Percentiles rank a stretch among this genome's conserved stretches.
Conservation (phyloP, 495 filamentous ascomycete genomes). For the Tuber borchii region DNA sequence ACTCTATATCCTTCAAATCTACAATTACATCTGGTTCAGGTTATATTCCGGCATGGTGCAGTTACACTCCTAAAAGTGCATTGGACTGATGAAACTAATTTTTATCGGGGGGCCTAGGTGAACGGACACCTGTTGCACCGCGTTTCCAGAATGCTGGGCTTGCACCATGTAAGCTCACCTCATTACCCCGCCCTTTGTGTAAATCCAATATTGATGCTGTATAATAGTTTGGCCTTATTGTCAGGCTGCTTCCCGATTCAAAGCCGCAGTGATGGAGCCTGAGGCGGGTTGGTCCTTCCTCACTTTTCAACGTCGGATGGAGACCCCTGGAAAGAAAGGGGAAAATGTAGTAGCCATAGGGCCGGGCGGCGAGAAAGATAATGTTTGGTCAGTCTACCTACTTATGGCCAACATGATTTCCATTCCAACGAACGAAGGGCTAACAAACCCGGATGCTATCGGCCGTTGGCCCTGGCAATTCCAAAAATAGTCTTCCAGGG, state of each 20-base stretch:
- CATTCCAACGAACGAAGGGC: background rate
- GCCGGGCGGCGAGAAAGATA: conserved; percentile 7
- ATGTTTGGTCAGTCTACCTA: conserved; percentile 29
- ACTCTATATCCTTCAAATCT: conserved; percentile 72
- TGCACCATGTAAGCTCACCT: conserved; percentile 52
- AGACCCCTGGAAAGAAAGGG: conserved; percentile 28
- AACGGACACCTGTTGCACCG: conserved; percentile 76
- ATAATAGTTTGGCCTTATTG: conserved; percentile 87
- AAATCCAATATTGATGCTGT: background rate
- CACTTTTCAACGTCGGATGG: conserved; percentile 29
- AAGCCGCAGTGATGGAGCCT: conserved; percentile 58
- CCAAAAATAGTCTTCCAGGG: conserved; percentile 55
- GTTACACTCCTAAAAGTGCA: background rate
- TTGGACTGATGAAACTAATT: conserved; percentile 10
- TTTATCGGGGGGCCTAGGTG: conserved; percentile 47
- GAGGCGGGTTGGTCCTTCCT: conserved; percentile 32
- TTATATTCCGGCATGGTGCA: conserved; percentile 80
- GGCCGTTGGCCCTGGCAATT: background rate
- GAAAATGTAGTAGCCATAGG: conserved; percentile 15
- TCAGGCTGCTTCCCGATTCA: conserved; percentile 62
- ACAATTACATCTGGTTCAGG: conserved; percentile 80
- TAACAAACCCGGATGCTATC: conserved; percentile 6
- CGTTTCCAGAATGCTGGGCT: conserved; percentile 89
- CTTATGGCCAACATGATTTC: background rate
- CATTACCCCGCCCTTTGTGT: conserved; percentile 3